Base-by-base conservation (phyloP, 768 basidiomycete species). In the Galerina marginata region DNA sequence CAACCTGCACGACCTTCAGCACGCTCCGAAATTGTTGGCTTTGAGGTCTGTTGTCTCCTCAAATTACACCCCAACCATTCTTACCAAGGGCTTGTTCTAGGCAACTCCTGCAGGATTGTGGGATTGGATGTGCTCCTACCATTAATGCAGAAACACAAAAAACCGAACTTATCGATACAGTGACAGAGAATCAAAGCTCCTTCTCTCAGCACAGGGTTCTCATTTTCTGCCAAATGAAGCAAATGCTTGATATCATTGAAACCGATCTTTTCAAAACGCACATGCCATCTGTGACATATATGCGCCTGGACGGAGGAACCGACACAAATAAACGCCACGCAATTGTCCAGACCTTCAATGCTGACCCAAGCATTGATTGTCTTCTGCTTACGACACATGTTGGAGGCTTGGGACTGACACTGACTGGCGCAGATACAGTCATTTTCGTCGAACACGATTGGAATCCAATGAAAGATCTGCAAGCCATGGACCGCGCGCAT, bases 381-480 rank as follows among this genome's bases (percentile, higher is more conserved):
- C 81, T 99, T 15, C 80, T 99, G 9, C 82, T 99, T 58, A 99
- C 97, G 1, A 99, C 97, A 0, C 95, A 96, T 67, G 96, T 99
- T 46, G 97, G 97, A 58, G 97, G 97, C 2, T 79, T 99, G 26
- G 97, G 97, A 6, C 77, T 99, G 70, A 99, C 96, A 16, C 78
- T 99, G 64, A 99, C 97, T 0, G 96, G 97, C 20, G 97, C 97
- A 6, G 97, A 99, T 72, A 99, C 97, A 0, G 97, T 99, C 59
- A 97, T 99, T 64, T 99, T 99, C 68, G 94, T 99, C 54, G 97
- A 99, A 72, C 97, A 99, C 68, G 97, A 99, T 73, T 99, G 97
- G 97, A 99, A 99, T 73, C 97, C 97, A 6, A 97, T 96, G 95
- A 99, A 99, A 74, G 97, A 99, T 78, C 78, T 99, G 6, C 97